Base-by-base conservation (phyloP, 768 basidiomycete species). In the Agrocybe praecox region DNA sequence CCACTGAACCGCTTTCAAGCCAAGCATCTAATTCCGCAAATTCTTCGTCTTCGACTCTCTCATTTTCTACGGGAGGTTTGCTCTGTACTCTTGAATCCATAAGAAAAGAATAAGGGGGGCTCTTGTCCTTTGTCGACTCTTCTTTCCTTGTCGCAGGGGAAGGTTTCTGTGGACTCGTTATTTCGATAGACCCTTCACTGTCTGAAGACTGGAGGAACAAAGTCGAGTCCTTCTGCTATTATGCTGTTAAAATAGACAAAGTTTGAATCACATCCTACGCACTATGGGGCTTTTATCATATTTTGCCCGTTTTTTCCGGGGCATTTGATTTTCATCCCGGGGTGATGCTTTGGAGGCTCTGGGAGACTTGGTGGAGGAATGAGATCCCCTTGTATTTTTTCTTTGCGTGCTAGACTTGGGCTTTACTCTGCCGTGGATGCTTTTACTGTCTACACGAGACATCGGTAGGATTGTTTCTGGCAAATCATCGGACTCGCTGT, bases 11-110 rank as follows among this genome's bases (percentile, higher is more conserved):
- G 64, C 88, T 88, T 26, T 81, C 74, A 62, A 91, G 68, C 87
- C 87, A 92, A 45, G 77, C 82, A 57, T 89, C 85, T 24, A 92
- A 76, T 59, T 87, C 87, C 5, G 81, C 86, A 48, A 89, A 77
- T 49, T 85, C 79, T 48, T 88, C 81, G 53, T 82, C 34, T 1
- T 55, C 29, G 14, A 24, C 44, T 19, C 26, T 21, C 14, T 43
- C 46, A 5, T 21, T 11, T 42, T 11, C 49, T 8, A 18, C 18
- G 15, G 44, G 23, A 26, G 22, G 10, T 18, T 17, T 49, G 18
- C 9, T 18, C 48, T 33, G n/a, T 2, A 19, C 32, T n/a, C 26
- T 19, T 2, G 29, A 19, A n/a, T n/a, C 12, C 36, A 4, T 15
- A 4, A 40, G 12, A 40, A 12, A 14, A 15, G 36, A n/a, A n/a